Percentiles rank a stretch among this genome's conserved stretches.
These are phyloP conservation scores for Limtongia smithiae DNA, from an alignment of 805 yeast genomes.

Conservation along the genomic window DNA sequence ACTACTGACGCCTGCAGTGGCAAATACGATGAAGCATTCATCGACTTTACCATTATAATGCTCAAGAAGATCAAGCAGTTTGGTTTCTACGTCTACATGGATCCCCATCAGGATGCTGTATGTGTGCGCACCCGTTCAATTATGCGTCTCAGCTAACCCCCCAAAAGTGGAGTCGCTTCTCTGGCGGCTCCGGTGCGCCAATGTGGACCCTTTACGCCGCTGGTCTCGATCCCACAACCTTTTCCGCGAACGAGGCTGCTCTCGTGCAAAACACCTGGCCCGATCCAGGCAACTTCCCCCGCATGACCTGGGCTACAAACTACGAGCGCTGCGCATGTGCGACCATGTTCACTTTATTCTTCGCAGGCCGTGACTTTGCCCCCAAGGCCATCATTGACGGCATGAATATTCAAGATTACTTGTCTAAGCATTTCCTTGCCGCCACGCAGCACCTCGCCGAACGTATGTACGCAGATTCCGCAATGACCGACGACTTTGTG, in stretches of 20 bases:
- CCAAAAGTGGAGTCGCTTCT: constrained; percentile 67
- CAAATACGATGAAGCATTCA: constrained; percentile 68
- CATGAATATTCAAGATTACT: constrained; percentile 69
- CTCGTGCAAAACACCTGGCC: constrained; percentile 60
- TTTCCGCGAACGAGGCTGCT: constrained; percentile 73
- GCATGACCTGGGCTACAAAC: constrained; percentile 93
- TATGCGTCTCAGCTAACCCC: background rate
- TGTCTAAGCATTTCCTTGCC: constrained; percentile 59
- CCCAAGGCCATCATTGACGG: constrained; percentile 73
- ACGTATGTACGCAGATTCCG: constrained; percentile 45
- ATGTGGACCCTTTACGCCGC: constrained; percentile 89
- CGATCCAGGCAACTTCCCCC: constrained; percentile 53
- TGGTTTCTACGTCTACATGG: constrained; percentile 75
- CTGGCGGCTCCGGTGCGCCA: constrained; percentile 94
- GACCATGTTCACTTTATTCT: constrained; percentile 82
- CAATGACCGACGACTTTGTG: constrained; percentile 51
- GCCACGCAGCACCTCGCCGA: constrained; percentile 51
- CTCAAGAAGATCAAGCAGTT: constrained; percentile 53
- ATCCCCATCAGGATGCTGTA: constrained; percentile 83
- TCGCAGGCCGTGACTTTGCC: constrained; percentile 70
- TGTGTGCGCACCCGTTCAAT: background rate
- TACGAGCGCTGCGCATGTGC: constrained; percentile 69
- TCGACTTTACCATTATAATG: constrained; percentile 63
- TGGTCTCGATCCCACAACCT: constrained; percentile 75
- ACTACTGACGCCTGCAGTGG: constrained; percentile 41